Base-by-base conservation (phyloP, 2,329 filamentous ascomycete genomes). In the Cercospora citrullina region DNA sequence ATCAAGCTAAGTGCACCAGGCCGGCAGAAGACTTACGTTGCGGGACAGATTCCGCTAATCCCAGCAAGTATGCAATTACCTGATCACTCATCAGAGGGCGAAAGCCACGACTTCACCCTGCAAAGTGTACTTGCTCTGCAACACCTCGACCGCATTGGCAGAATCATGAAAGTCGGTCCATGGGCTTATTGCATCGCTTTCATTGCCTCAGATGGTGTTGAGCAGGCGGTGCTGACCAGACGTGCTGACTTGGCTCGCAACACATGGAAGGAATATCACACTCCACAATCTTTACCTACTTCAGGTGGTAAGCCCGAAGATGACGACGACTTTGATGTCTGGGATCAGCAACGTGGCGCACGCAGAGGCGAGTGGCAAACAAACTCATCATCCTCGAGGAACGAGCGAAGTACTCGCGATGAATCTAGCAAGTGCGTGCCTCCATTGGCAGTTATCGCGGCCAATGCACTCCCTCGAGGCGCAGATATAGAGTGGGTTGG, bases 41-140 rank as follows among this genome's bases (percentile, higher is more conserved):
- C 95, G 0, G 95, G 95, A 0, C 95, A 98, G 79, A 97, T 99
- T 60, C 93, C 94, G 1, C 85, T 99, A 3, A 81, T 94, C 5
- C 94, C 95, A 0, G 86, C 89, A 4, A 90, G 87, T 4, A 98
- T 98, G 94, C 75, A 80, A 2, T 78, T 92, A 1, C 74, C 84
- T 26, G 23, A 42, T 16, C 28, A 58, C 14, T 53, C 51, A 10
- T 51, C 26, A 6, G 33, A 59, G 23, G 28, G 53, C 16, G 42
- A 53, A n/a, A 18, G 30, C 12, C 42, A 61, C 6, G 55, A 30
- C 9, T 77, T 77, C 55, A 31, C 55, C 9, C n/a, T 87, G 31
- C 89, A 94, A 76, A 84, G 90, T 5, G 82, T 87, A 0, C 84
- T 99, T 4, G 87, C 93, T 1, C 83, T 98, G 12, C 95, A 99